Conservation (phyloP, 768 basidiomycete species). For the Termitomyces sp. region DNA sequence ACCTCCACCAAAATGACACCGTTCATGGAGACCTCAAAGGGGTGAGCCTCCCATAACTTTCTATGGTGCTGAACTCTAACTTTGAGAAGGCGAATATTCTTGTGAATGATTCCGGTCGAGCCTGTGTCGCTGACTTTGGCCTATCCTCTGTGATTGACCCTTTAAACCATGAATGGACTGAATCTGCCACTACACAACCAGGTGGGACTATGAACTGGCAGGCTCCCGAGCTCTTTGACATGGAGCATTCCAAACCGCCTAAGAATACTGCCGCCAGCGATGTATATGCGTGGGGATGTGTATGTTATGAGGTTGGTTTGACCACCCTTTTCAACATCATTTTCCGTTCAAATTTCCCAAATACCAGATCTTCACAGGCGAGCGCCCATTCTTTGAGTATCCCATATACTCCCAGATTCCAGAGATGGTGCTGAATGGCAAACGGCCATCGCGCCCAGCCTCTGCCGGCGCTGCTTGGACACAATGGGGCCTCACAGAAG, state of each 20-base stretch:
- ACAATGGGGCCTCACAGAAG: background rate
- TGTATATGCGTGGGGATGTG: background rate
- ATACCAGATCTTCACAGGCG: background rate
- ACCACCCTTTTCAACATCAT: background rate
- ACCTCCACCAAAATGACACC: background rate
- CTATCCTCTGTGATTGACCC: background rate
- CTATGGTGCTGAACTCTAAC: background rate
- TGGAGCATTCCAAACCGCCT: background rate
- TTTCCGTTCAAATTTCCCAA: background rate
- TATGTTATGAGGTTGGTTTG: conserved; percentile 1
- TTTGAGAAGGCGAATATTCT: background rate
- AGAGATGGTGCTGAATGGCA: no score
- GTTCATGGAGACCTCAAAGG: background rate
- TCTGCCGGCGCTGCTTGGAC: background rate
- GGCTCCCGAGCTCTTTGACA: background rate
- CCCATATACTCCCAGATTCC: no score
- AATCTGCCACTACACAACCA: no score
- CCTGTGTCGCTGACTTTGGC: background rate
- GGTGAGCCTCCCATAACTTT: background rate
- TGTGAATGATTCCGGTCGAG: background rate
- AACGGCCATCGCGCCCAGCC: no score
- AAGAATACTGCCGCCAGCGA: background rate
- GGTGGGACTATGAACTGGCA: background rate
- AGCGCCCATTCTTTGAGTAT: background rate
- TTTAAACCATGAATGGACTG: background rate